Percentiles rank a stretch among this genome's conserved stretches.
These are phyloP conservation scores for Sphagnum tenellum DNA, from an alignment of 225 moss, liverwort and hornwort genomes.

Conservation along the genomic window DNA sequence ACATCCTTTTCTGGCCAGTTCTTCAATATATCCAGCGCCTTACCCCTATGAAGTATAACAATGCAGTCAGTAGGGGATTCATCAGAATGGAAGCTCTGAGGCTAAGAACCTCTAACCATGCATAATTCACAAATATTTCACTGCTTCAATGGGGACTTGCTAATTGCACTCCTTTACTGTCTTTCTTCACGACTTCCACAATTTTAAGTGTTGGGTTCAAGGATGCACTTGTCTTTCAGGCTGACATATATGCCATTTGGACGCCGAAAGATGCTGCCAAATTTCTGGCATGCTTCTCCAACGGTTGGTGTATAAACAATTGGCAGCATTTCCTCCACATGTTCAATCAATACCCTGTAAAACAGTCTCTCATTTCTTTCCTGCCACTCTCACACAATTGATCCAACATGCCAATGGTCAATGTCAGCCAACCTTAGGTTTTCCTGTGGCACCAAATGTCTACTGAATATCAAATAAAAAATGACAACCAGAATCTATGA, in stretches of 20 bases:
- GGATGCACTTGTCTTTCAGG: slow-evolving; percentile 29
- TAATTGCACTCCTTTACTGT: too few relatives aligned
- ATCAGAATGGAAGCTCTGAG: too few relatives aligned
- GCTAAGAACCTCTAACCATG: too few relatives aligned
- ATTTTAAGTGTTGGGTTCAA: too few relatives aligned
- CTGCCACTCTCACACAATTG: slow-evolving; percentile 4
- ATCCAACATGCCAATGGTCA: not conserved
- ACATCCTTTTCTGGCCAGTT: slow-evolving; percentile 76
- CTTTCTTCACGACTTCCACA: not conserved
- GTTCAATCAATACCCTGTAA: slow-evolving; percentile 35
- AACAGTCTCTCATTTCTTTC: slow-evolving; percentile 44
- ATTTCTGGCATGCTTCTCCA: slow-evolving; percentile 95
- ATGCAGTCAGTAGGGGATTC: not conserved
- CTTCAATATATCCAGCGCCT: slow-evolving; percentile 47
- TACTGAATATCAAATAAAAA: too few relatives aligned
- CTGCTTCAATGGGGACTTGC: too few relatives aligned
- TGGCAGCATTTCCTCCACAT: slow-evolving; percentile 83
- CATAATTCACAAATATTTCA: too few relatives aligned
- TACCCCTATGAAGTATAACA: slow-evolving; percentile 29
- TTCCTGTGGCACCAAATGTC: too few relatives aligned
- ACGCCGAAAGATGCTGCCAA: slow-evolving; percentile 77
- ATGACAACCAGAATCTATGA: too few relatives aligned
- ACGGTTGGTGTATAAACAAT: slow-evolving; percentile 90
- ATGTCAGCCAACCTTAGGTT: too few relatives aligned
- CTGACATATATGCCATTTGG: slow-evolving; percentile 81